Evolutionary conservation across 805 yeast genomes (phyloP), one percentile per base, ranked within the genome.

Genomic region (Teunomyces funiuensis): DNA sequence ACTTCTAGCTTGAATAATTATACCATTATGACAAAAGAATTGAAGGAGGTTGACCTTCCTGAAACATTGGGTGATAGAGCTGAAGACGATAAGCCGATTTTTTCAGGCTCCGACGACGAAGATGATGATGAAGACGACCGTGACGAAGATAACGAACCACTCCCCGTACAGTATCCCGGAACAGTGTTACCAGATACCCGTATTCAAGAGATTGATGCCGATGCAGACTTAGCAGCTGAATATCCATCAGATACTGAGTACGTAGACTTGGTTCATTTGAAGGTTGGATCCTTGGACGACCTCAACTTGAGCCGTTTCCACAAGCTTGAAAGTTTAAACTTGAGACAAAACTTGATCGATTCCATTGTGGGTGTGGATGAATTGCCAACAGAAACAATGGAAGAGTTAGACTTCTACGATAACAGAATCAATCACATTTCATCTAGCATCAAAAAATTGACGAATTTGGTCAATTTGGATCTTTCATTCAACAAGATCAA

Each of bases 401-500:
- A 79, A 49, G 93, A 88, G 45, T 66, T 93, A 44, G 99, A 93
- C 61, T 71, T 90, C 23, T 93, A 93, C 59, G 99, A 93, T 63
- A 93, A 93, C 63, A 71, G 96, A 52, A 85, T 93, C 53, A 81
- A 83, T 49, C 97, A 89, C 57, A 88, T 93, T 39, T 82, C 90
- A 4, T 80, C 82, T 34, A 83, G 80, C 53, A 58, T 88, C 14
- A 79, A 76, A 46, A 78, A 79, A 36, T 76, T 88, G 50, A 63
- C 58, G 2, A 75, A 78, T 28, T 63, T 89, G 46, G 74, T 62
- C 42, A 74, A 57, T 40, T 69, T 93, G 52, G 99, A 93, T 65
- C 71, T 93, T 18, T 86, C 96, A 17, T 93, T 93, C 67, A 93
- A 93, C 63, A 86, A 83, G 57, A 87, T 91, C 56, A 83, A 85